Conservation (phyloP, 805 yeast genomes). For the Saccharomyces eubayanus region DNA sequence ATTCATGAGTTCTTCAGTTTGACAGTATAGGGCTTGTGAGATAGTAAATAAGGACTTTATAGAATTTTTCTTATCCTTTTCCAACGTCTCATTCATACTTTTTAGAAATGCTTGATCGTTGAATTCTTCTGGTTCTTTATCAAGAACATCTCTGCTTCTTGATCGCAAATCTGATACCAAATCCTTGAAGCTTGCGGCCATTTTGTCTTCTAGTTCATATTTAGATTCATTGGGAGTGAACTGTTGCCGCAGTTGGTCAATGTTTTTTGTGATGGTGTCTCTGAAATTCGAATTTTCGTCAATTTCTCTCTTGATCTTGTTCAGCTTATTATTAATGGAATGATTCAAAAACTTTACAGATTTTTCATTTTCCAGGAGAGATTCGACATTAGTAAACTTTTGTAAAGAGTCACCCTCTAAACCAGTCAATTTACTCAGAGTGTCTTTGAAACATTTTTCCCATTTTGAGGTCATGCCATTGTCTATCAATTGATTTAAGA, state of each 20-base stretch:
- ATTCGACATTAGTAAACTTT: conserved; percentile 11
- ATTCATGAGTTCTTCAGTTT: conserved; percentile 17
- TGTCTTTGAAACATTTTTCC: conserved; percentile 28
- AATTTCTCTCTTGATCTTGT: conserved; percentile 12
- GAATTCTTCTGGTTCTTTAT: conserved; percentile 10
- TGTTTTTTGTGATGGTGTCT: conserved; percentile 4
- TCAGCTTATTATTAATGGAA: conserved; percentile 11
- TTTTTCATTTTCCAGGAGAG: conserved; percentile 4
- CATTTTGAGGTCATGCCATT: conserved; percentile 39
- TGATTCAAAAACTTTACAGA: conserved; percentile 9
- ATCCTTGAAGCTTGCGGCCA: conserved; percentile 23
- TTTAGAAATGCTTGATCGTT: conserved; percentile 3
- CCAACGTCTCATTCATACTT: conserved; percentile 3
- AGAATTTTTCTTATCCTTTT: conserved; percentile 8
- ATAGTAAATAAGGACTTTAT: conserved; percentile 19
- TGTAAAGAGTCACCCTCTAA: conserved; percentile 10
- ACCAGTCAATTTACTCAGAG: conserved; percentile 12
- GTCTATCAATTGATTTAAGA: conserved; percentile 33
- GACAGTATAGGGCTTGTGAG: conserved; percentile 21
- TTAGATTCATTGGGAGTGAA: conserved; percentile 11
- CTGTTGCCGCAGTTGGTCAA: conserved; percentile 4
- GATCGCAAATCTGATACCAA: conserved; percentile 12
- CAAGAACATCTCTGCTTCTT: conserved; percentile 13
- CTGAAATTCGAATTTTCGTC: conserved; percentile 12
- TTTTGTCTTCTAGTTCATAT: conserved; percentile 19